Percentiles rank a stretch among this genome's conserved stretches.
Conservation (phyloP, 1,139 yeast species). For the Pichia sp. region DNA sequence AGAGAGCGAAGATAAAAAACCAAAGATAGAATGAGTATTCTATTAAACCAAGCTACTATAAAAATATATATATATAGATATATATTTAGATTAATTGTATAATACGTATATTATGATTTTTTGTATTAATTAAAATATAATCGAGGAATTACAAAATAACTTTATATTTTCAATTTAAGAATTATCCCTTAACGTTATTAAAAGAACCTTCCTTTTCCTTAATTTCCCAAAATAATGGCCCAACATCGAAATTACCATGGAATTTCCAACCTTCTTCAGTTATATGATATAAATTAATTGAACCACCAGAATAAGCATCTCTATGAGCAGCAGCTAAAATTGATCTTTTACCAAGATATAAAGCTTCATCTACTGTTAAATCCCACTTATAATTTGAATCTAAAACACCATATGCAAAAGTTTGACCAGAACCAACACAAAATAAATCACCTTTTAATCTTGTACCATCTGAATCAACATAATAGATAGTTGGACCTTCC, state of each 20-base stretch:
- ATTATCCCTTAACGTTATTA: slow-evolving; percentile 70
- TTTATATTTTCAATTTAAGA: no score
- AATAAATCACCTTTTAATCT: slow-evolving; percentile 91
- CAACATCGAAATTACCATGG: slow-evolving; percentile 94
- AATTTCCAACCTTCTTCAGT: slow-evolving; percentile 91
- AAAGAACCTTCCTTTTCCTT: slow-evolving; percentile 86
- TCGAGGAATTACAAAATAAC: no score
- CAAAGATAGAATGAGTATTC: not conserved
- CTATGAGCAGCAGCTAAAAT: slow-evolving; percentile 97
- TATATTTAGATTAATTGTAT: no score
- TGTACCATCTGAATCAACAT: slow-evolving; percentile 96
- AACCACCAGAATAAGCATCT: slow-evolving; percentile 98
- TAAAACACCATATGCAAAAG: slow-evolving; percentile 98
- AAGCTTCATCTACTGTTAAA: slow-evolving; percentile 83
- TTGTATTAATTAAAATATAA: no score
- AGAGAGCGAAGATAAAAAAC: not conserved
- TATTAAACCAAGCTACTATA: no score
- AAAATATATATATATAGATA: no score
- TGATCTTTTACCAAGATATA: slow-evolving; percentile 89
- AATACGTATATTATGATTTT: no score
- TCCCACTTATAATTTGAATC: slow-evolving; percentile 93
- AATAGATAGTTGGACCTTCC: slow-evolving; percentile 92
- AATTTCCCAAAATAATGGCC: slow-evolving; percentile 86
- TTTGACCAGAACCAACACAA: slow-evolving; percentile 99
- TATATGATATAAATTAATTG: slow-evolving; percentile 86